A percentile compares a stretch with the other conserved stretches of the same genome.
These are phyloP conservation scores for Rhodotorula toruloides DNA, from an alignment of 768 basidiomycete species.

Conservation along the genomic window DNA sequence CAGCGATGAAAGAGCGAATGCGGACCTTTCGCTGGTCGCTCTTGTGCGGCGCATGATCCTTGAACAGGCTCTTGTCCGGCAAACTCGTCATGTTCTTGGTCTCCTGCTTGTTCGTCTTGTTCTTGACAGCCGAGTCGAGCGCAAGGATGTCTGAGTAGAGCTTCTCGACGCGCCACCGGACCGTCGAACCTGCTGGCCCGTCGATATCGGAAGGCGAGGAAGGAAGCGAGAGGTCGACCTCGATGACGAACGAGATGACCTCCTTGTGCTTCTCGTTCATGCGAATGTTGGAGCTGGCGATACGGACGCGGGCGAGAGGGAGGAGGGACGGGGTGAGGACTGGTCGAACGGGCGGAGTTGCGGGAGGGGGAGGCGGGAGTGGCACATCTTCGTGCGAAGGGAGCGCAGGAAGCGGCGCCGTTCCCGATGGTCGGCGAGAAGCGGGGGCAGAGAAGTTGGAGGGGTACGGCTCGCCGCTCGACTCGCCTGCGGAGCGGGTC, in stretches of 20 bases:
- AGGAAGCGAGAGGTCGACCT: conserved; percentile 50
- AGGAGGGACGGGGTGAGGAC: conserved; percentile 48
- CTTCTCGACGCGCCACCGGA: conserved; percentile 72
- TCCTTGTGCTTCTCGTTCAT: conserved; percentile 89
- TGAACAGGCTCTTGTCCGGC: conserved; percentile 92
- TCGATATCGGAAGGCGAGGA: not conserved
- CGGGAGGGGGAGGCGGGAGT: not conserved
- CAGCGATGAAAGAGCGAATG: not conserved
- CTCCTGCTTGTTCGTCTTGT: conserved; percentile 54
- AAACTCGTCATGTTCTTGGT: conserved; percentile 60
- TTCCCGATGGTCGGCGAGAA: too few species aligned
- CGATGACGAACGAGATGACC: conserved; percentile 78
- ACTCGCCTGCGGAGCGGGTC: not conserved
- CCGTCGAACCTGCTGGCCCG: not conserved
- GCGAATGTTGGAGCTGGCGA: conserved; percentile 71
- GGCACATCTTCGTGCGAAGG: too few species aligned
- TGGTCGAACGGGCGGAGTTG: not conserved
- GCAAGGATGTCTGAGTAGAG: conserved; percentile 86
- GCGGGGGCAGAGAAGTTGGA: too few species aligned
- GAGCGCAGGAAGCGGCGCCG: too few species aligned
- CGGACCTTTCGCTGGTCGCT: conserved; percentile 91
- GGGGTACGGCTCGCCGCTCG: too few species aligned
- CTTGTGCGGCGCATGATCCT: conserved; percentile 88
- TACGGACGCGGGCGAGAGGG: conserved; percentile 62
- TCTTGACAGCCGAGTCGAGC: conserved; percentile 72